Evolutionary conservation across 495 filamentous ascomycete genomes (phyloP).

Genomic region (Penicillium atrosanguineum): DNA sequence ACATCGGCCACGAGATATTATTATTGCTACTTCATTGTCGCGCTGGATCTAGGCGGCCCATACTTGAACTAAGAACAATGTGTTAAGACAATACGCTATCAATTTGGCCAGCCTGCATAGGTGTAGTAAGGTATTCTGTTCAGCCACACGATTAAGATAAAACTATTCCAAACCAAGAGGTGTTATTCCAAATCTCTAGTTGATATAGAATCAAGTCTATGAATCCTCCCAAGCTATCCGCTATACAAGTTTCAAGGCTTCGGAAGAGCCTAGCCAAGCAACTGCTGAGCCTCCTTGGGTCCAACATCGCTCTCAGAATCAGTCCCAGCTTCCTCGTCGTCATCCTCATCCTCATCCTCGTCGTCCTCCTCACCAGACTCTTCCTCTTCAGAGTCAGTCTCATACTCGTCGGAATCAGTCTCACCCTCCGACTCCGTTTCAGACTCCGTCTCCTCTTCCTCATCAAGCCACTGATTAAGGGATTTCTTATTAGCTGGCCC

Average conservation of each 20-base stretch:
- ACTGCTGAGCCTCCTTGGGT: conserved; percentile 23
- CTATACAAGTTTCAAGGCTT: not conserved
- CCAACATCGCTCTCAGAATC: conserved; percentile 34
- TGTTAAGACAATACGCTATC: too few species aligned
- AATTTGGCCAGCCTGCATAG: too few species aligned
- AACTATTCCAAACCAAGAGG: not conserved
- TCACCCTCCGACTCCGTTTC: conserved; percentile 49
- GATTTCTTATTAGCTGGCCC: conserved; percentile 58
- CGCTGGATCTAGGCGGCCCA: too few species aligned
- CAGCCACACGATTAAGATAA: too few species aligned
- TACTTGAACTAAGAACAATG: too few species aligned
- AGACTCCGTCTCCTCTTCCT: conserved; percentile 44
- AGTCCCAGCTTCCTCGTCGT: conserved; percentile 42
- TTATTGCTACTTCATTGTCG: too few species aligned
- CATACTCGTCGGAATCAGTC: conserved; percentile 47
- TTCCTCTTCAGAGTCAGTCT: conserved; percentile 40
- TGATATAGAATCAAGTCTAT: conserved; percentile 1
- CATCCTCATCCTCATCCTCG: conserved; percentile 39
- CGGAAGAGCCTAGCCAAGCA: conserved; percentile 10
- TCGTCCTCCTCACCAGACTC: conserved; percentile 46
- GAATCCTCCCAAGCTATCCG: not conserved
- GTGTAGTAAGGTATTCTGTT: too few species aligned
- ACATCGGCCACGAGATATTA: too few species aligned
- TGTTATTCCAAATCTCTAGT: not conserved
- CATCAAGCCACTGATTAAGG: conserved; percentile 83